These are phyloP conservation scores for Sphagnurus paluster DNA, from an alignment of 1,284 basidiomycete species.

Conservation along the genomic window DNA sequence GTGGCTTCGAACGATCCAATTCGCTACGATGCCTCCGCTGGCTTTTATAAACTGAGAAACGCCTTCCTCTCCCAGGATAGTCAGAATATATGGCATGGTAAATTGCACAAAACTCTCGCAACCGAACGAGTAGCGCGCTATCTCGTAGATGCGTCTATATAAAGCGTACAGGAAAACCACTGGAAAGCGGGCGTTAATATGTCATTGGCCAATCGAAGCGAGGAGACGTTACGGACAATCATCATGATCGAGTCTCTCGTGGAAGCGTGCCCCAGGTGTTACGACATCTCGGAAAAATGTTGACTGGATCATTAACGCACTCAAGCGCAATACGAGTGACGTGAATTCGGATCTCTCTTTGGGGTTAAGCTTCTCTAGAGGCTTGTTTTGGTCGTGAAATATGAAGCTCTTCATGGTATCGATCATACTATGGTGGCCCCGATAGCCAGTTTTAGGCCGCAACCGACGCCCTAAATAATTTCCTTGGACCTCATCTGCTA, in stretches of 20 bases:
- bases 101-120: constrained; percentile 4
- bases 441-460: no score
- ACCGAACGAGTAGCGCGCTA: constrained; percentile 13
- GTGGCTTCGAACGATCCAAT: constrained; percentile 10
- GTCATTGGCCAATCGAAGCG: not conserved
- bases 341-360: constrained; percentile 3
- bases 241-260: constrained; percentile 5
- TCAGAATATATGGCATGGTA: constrained; percentile 11
- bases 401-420: constrained; percentile 13
- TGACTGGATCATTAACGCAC: constrained; percentile 8
- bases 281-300: constrained; percentile 8
- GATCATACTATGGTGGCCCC: constrained; percentile 5
- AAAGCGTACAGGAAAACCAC: constrained; percentile 15
- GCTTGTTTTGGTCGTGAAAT: constrained; percentile 9
- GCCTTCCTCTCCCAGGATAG: constrained; percentile 11
- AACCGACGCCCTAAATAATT: no score
- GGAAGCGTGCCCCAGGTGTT: not conserved
- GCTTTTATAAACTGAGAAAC: constrained; percentile 9
- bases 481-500: not conserved
- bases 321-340: constrained; percentile 2
- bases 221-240: constrained; percentile 11
- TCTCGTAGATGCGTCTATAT: constrained; percentile 8
- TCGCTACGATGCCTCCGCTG: constrained; percentile 12
- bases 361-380: constrained; percentile 7
- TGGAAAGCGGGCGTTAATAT: not conserved